Evolutionary conservation across 2,329 filamentous ascomycete species (phyloP), one percentile per base, ranked within the genome.

Genomic region (Paracamarosporium sp.): DNA sequence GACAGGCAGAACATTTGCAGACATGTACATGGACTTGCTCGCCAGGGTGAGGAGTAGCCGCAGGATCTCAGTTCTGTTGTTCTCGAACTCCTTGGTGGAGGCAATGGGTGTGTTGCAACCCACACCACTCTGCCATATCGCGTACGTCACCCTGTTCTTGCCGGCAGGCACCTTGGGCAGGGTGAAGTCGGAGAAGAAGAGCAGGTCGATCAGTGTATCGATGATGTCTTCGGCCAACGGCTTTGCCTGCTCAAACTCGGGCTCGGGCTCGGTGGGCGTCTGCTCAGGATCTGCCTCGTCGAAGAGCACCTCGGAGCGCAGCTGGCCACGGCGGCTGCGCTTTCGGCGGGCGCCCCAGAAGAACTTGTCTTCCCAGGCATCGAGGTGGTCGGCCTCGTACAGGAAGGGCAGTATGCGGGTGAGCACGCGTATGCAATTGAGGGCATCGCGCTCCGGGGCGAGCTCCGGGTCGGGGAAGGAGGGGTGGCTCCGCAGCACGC

Each of bases 121-220:
- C 28, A 99, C 94, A 46, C 95, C 95, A 72, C 92, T 98, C 79
- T 97, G 93, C 95, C 95, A 99, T 73, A 99, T 98, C 53, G 92
- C 90, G 78, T 95, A 97, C 7, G 90, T 90, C 55, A 97, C 90
- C 75, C 95, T 96, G 61, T 86, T 85, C 71, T 90, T 92, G 53
- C 87, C 86, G 55, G 88, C 84, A 13, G 87, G 83, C 40, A 90
- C 85, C 56, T 83, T 86, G 9, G 94, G 91, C 15, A 97, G 85
- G 0, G 94, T 97, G 69, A 99, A 90, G 54, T 93, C 91, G 8
- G 90, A 89, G 75, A 92, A 97, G 84, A 99, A 99, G 40, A 98
- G 84, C 52, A 98, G 80, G 71, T 97, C 93, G 57, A 95, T 80
- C 51, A 98, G 82, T 0, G 92, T 93, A 71, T 98, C 94, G 64